Base-by-base conservation (phyloP, 2,329 filamentous ascomycete species). In the Ophiostoma himal-ulmi region DNA sequence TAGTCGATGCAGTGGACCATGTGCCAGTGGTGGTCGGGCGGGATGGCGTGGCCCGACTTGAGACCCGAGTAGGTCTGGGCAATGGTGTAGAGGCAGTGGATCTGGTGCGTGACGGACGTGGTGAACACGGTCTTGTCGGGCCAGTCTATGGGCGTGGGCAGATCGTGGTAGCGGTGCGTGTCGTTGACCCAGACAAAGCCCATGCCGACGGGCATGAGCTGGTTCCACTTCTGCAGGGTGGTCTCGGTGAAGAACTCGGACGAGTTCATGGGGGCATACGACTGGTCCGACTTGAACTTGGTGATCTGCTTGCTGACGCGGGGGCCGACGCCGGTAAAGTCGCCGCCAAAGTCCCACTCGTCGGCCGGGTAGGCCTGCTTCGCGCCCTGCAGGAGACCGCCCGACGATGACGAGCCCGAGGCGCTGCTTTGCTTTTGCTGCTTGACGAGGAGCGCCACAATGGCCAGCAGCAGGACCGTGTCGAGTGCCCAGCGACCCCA, bases 1-100 rank as follows among this genome's bases (percentile, higher is more conserved):
- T 83, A 83, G 74, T 81, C 80, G 75, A 83, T 82, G 77, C 82
- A 83, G 77, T 83, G 82, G 69, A 81, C 80, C 78, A 83, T 81
- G 75, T 83, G 82, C 79, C 80, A 82, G 75, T 82, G 80, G 75
- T 82, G 80, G 72, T 82, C 81, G 34, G 80, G 77, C 22, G 80
- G 80, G 52, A 82, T 76, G 64, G 77, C 73, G 72, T 80, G 78
- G 71, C 78, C 77, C 2, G 79, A 77, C 66, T 76, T 79, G 67
- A 82, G 75, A 30, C 80, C 81, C 0, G 80, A 81, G 76, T 82
- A 82, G 6, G 79, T 82, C 73, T 82, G 79, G 41, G 80, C 80
- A 60, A 82, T 79, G 72, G 80, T 79, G 74, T 79, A 82, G 75
- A 79, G 72, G 72, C 78, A 80, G 74, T 80, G 78, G 68, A 80